Base-by-base conservation (phyloP, 805 yeast species). In the Kodamaea jinghongensis region DNA sequence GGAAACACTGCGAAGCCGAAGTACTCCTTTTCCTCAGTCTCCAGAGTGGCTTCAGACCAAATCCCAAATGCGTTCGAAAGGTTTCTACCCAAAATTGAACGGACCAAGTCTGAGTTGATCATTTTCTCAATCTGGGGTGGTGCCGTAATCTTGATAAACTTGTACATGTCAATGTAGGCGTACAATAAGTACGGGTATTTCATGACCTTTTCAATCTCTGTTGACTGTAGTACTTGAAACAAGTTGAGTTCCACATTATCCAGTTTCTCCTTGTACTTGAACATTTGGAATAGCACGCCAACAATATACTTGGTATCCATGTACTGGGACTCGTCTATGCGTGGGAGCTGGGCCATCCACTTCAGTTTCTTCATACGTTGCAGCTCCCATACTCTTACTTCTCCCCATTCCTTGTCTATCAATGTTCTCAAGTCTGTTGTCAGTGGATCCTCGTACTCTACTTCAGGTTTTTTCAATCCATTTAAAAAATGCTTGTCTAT, bases 41-140 rank as follows among this genome's bases (percentile, higher is more conserved):
- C 60, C 5, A 48, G 58, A 2, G 61, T 42, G 8, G 47, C 42
- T 7, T 54, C 56, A 35, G 81, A 77, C 84, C 86, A 79, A 15
- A 80, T 77, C 1, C 87, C 87, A 56, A 81, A 81, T 1, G 86
- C 81, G 51, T 81, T 81, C 11, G 83, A 81, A 36, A 79, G 73
- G 47, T 81, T 83, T 28, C 72, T 61, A 2, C 86, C 87, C 35
- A 77, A 60, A 2, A 77, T 69, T 11, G 61, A 58, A 33, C 85
- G 61, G 12, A 80, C 56, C 4, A 45, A 45, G 2, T 56, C 56
- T 1, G 73, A 55, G 3, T 71, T 66, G 10, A 80, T 52, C 11
- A 52, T 45, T 1, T 53, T 56, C 27, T 64, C 67, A 20, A 71
- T 48, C 13, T 45, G 45, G 6, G 32, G 33, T 10, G 42, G 73